These are phyloP conservation scores for Laguncularia racemosa DNA, from an alignment of 345 rosid genomes.

Conservation along the genomic window DNA sequence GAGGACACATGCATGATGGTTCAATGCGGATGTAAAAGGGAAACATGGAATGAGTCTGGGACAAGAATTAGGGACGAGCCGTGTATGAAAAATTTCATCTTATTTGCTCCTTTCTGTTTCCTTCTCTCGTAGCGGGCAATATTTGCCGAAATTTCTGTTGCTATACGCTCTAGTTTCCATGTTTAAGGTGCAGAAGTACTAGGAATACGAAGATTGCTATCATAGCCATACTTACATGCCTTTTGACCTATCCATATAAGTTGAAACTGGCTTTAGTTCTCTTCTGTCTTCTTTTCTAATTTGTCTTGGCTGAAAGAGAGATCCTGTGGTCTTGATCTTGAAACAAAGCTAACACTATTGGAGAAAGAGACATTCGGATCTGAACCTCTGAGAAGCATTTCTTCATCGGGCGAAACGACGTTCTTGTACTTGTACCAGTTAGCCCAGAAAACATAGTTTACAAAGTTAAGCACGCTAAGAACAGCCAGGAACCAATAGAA, in stretches of 20 bases:
- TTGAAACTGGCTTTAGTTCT: not conserved
- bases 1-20: no score
- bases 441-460: conserved; percentile 25
- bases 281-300: not conserved
- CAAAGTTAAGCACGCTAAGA: conserved; percentile 19
- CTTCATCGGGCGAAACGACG: conserved; percentile 6
- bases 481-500: conserved; percentile 30
- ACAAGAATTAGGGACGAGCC: no score
- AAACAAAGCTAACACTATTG: not conserved
- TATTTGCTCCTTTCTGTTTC: no score
- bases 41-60: no score
- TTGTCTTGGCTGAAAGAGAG: conserved; percentile 1
- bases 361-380: conserved; percentile 4
- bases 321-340: conserved; percentile 9
- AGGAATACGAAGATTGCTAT: no score
- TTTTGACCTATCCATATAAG: not conserved
- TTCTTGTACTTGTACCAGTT: conserved; percentile 28
- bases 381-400: conserved; percentile 5
- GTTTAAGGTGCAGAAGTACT: no score
- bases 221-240: not conserved
- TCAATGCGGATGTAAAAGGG: no score
- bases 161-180: no score
- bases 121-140: no score
- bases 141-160: no score
- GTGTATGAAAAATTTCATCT: no score